Conservation (phyloP, 2,329 filamentous ascomycete genomes). For the Sporothrix euskadiensis region DNA sequence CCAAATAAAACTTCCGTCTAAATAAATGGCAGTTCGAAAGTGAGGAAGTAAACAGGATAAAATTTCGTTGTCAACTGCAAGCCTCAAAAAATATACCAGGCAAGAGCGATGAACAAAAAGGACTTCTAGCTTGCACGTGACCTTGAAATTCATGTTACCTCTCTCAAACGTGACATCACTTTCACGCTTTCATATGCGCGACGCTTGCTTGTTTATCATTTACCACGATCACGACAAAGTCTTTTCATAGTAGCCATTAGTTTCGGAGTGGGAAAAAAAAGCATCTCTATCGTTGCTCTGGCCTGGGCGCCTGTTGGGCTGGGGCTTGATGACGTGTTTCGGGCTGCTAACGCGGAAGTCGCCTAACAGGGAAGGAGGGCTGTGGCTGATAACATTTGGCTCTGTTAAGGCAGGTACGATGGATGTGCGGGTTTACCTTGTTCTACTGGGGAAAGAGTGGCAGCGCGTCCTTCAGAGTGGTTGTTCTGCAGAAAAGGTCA, state of each 20-base stretch:
- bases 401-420: not conserved
- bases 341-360: not conserved
- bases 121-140: not conserved
- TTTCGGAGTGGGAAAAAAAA: not conserved
- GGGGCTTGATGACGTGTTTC: not conserved
- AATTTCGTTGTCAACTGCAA: not conserved
- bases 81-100: not conserved
- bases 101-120: not conserved
- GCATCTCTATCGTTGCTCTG: not conserved
- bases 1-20: no score
- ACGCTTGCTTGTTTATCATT: not conserved
- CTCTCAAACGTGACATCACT: not conserved
- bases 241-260: not conserved
- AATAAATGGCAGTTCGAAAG: not conserved
- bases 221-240: no score
- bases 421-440: not conserved
- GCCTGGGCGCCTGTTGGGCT: not conserved
- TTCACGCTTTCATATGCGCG: not conserved
- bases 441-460: not conserved
- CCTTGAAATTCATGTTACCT: not conserved
- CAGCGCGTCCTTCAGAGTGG: not conserved
- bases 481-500: not conserved
- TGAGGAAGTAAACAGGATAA: not conserved
- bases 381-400: not conserved
- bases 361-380: not conserved